phyloP scores from a whole-genome alignment of 1,284 basidiomycete species.

The Cutaneotrichosporon cavernicola region DNA sequence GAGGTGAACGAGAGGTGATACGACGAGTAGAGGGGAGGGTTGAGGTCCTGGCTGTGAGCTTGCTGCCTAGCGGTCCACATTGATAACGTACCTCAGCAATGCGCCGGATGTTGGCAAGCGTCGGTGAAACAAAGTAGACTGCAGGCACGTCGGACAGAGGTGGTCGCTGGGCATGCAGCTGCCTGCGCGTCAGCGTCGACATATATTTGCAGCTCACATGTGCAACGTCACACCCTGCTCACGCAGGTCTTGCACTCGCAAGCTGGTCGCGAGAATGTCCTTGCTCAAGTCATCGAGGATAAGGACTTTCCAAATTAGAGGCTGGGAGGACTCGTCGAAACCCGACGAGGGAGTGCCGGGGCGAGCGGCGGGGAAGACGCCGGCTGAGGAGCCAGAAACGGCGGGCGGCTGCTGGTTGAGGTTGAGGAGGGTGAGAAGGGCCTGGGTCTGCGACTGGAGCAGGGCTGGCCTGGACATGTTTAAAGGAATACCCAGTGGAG shows the following conservation, averaged over 20 bases:
- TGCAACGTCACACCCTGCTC: slow-evolving; percentile 97
- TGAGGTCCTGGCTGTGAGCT: slow-evolving; percentile 58
- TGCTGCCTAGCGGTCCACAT: neutral
- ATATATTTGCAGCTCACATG: slow-evolving; percentile 65
- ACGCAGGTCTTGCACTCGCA: slow-evolving; percentile 92
- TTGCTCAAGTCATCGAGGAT: slow-evolving; percentile 94
- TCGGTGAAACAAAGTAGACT: slow-evolving; percentile 94
- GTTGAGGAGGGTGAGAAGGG: slow-evolving; percentile 57
- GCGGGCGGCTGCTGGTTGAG: slow-evolving; percentile 50
- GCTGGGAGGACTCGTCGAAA: slow-evolving; percentile 54
- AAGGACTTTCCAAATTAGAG: slow-evolving; percentile 94
- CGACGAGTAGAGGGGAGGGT: slow-evolving; percentile 83
- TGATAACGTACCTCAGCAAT: slow-evolving; percentile 70
- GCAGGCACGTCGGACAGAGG: slow-evolving; percentile 93
- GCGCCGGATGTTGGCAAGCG: slow-evolving; percentile 76
- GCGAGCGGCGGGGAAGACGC: slow-evolving; percentile 36
- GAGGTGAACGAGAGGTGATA: slow-evolving; percentile 96
- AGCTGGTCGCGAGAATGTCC: slow-evolving; percentile 89
- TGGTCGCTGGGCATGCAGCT: slow-evolving; percentile 85
- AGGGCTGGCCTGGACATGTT: slow-evolving; percentile 51
- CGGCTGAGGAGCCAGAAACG: slow-evolving; percentile 16
- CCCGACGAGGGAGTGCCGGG: slow-evolving; percentile 37
- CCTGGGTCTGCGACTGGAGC: slow-evolving; percentile 55
- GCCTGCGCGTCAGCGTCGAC: slow-evolving; percentile 57
- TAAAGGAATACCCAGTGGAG: neutral